Conservation (phyloP, 768 basidiomycete genomes). For the Naganishia friedmannii region DNA sequence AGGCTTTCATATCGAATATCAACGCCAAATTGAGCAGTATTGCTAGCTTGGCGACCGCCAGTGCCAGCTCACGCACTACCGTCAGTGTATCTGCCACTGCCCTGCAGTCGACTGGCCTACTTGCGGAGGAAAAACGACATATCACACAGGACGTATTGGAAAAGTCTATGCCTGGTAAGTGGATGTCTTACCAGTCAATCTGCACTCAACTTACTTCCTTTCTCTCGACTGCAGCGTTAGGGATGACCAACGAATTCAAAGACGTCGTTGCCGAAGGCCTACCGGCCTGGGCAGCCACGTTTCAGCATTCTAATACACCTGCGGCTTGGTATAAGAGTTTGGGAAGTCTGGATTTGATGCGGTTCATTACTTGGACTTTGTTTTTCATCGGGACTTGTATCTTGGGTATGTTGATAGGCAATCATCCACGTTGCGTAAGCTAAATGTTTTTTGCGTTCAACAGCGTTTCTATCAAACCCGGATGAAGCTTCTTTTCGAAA, state of each 20-base stretch:
- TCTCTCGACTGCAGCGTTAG: conserved; percentile 1
- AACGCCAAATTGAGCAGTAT: conserved; percentile 24
- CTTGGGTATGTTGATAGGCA: conserved; percentile 38
- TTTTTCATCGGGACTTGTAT: conserved; percentile 36
- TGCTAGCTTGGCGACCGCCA: conserved; percentile 16
- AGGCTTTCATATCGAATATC: conserved; percentile 20
- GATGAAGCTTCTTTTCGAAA: conserved; percentile 88
- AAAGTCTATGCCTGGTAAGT: conserved; percentile 20
- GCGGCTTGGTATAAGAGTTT: conserved; percentile 7
- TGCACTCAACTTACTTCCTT: not conserved
- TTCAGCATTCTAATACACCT: conserved; percentile 11
- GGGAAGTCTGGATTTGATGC: conserved; percentile 34
- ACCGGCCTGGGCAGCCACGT: conserved; percentile 15
- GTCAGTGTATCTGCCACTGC: not conserved
- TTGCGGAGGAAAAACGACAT: not conserved
- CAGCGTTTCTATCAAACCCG: conserved; percentile 94
- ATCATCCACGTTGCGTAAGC: not conserved
- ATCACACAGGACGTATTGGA: not conserved
- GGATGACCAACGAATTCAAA: conserved; percentile 10
- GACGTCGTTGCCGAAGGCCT: conserved; percentile 19
- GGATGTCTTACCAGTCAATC: too few species aligned
- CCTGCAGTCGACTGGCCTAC: not conserved
- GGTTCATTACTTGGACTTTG: conserved; percentile 43
- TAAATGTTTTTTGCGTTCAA: not conserved
- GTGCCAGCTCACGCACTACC: not conserved